Base-by-base conservation (phyloP, 352 stramenopile species). In the Globisporangium barbulae region DNA sequence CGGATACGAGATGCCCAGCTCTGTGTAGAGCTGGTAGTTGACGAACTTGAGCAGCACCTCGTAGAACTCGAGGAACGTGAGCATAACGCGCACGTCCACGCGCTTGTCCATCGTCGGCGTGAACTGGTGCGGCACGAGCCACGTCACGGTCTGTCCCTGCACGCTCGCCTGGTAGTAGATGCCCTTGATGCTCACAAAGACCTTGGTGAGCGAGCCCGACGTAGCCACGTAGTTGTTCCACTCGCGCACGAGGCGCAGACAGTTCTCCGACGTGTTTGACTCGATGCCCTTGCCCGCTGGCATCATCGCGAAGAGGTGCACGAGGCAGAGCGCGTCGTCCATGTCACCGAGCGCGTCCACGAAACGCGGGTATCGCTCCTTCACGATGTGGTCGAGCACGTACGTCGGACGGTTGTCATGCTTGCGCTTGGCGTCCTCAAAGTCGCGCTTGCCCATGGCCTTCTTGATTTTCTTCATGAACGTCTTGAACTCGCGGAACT, bases 11-110 rank as follows among this genome's bases (percentile, higher is more conserved):
- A 99, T 78, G 25, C 96, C 97, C 30, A 98, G 71, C 41, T 97
- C 89, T 65, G 87, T 90, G 79, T 99, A 99, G 6, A 99, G 80
- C 75, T 99, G 98, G 74, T 93, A 99, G 71, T 99, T 84, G 35
- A 99, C 97, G 78, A 99, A 99, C 75, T 98, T 96, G 59, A 99
- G 80, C 30, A 99, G 76, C 53, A 98, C 94, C 66, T 99, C 84
- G 79, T 99, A 99, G 69, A 99, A 99, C 85, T 99, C 98, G 44
- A 99, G 89, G 82, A 99, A 99, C 44, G 97, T 99, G 31, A 98
- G 74, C 97, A 99, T 99, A 22, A 99, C 97, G 55, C 91, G 87
- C 70, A 99, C 98, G 70, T 99, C 98, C 30, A 99, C 97, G 67
- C 98, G 97, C 61, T 97, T 90, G 59, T 98, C 97, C 59, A 98